Evolutionary conservation across 495 filamentous ascomycete species (phyloP), one percentile per base, ranked within the genome.

Genomic region (Penicillium simplicissimum): DNA sequence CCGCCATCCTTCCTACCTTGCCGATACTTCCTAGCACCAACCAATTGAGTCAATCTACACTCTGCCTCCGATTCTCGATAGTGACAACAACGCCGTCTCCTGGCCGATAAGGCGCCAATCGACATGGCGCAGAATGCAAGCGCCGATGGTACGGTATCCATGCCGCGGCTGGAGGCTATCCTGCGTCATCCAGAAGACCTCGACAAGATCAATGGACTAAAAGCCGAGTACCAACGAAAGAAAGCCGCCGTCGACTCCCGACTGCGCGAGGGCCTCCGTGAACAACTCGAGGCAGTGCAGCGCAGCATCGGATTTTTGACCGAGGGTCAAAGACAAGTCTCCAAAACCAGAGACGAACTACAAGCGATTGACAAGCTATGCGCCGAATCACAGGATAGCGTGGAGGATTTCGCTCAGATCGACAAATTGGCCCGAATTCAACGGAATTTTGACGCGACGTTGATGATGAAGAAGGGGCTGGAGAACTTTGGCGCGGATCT

Each of bases 281-380:
- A 95, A 60, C 95, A 99, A 77, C 83, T 98, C 52, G 90, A 95
- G 71, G 88, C 92, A 8, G 97, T 96, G 19, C 92, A 97, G 77
- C 81, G 87, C 52, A 95, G 96, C 70, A 97, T 98, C 84, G 87
- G 79, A 58, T 85, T 87, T 37, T 87, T 98, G 59, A 84, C 83
- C 42, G 92, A 97, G 74, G 93, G 92, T 52, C 92, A 97, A 74
- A 87, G 91, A 65, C 90, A 88, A 52, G 87, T 98, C 13, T 87
- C 90, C 61, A 85, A 87, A 62, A 96, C 97, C 68, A 94, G 94
- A 74, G 96, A 98, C 68, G 95, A 98, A 80, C 93, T 99, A 82
- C 89, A 93, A 81, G 95, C 95, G 76, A 97, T 99, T 73, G 96
- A 98, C 76, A 94, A 93, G 80, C 84, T 99, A 53, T 98, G 95